Evolutionary conservation across 75 land plant genomes (phyloP), one percentile per base, ranked within the genome.

Genomic region (Pinus albicaulis): DNA sequence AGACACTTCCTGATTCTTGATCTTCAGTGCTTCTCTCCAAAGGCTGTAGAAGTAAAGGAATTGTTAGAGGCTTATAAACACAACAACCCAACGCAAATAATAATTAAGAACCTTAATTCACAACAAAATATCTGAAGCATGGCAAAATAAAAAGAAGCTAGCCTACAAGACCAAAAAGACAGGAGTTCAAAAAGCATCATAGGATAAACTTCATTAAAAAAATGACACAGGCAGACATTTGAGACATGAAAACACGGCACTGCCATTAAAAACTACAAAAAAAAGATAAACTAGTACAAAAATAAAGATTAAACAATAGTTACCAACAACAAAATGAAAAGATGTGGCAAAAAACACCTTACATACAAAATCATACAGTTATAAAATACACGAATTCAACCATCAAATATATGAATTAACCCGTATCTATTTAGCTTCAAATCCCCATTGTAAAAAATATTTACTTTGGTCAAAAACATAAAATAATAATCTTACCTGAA

Each of bases 21-120:
- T 68, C 71, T 68, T 68, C 71, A 41, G 71, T 41, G 48, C 71
- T 38, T 68, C 71, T 68, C 23, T 68, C 71, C 11, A n/a, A 68
- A 10, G 71, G 48, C 71, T 68, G 71, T 41, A 20, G 20, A 20
- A 68, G 13, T 68, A 41, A 41, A 41, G 41, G 41, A 68, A 38
- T 20, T 20, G 13, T 68, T 68, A 68, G 71, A 38, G 19, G 41
- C 3, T 38, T 41, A 10, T 7, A 13, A 8, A 23, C 48, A 68
- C 41, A 11, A 68, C 48, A 11, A 68, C 48, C 48, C 12, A 48
- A 0, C 0, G 48, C 11, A 20, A 41, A 68, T 38, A 20, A 64
- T 17, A 17, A 17, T 31, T 28, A 28, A 28, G 38, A 64, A 28
- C 19, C 68, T 36, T 3, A 31, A 16, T 16, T 31, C 16, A 64